Evolutionary conservation across 2,329 filamentous ascomycete genomes (phyloP).

Genomic region (Fusarium nurragi): DNA sequence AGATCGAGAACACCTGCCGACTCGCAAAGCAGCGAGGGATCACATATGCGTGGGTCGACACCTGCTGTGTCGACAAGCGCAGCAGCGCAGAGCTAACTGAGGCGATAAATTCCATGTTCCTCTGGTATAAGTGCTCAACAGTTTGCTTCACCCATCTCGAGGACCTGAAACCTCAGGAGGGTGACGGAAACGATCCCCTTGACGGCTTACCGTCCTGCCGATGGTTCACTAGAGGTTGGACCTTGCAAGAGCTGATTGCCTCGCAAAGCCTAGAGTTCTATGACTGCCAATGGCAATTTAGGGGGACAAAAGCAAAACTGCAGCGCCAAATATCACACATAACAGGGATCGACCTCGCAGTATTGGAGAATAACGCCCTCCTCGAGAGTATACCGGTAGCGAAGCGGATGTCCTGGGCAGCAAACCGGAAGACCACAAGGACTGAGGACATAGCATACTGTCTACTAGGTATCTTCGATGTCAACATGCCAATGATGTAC

Average conservation of each 20-base stretch:
- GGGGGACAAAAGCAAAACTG: neutral
- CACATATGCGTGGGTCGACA: slow-evolving; percentile 2
- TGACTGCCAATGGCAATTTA: neutral
- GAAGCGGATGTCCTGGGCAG: slow-evolving; percentile 22
- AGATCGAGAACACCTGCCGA: neutral
- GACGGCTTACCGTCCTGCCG: neutral
- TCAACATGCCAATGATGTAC: slow-evolving; percentile 23
- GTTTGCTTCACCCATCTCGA: slow-evolving; percentile 5
- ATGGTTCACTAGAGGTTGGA: slow-evolving; percentile 15
- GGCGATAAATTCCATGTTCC: slow-evolving; percentile 9
- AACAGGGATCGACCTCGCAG: neutral
- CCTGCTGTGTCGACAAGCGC: slow-evolving; percentile 6
- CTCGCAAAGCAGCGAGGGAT: neutral
- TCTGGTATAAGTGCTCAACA: neutral
- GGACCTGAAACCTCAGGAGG: neutral
- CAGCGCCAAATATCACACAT: neutral
- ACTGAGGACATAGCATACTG: slow-evolving; percentile 19
- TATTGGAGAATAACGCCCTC: neutral
- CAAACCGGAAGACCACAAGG: neutral
- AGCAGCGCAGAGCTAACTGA: slow-evolving; percentile 10
- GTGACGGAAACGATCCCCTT: rapidly evolving
- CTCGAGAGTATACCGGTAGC: slow-evolving; percentile 1
- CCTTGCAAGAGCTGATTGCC: slow-evolving; percentile 9
- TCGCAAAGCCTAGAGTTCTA: neutral
- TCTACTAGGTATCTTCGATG: slow-evolving; percentile 9